phyloP scores from a whole-genome alignment of 371 early-diverging fungal species.

The Nematocida ironsii region DNA sequence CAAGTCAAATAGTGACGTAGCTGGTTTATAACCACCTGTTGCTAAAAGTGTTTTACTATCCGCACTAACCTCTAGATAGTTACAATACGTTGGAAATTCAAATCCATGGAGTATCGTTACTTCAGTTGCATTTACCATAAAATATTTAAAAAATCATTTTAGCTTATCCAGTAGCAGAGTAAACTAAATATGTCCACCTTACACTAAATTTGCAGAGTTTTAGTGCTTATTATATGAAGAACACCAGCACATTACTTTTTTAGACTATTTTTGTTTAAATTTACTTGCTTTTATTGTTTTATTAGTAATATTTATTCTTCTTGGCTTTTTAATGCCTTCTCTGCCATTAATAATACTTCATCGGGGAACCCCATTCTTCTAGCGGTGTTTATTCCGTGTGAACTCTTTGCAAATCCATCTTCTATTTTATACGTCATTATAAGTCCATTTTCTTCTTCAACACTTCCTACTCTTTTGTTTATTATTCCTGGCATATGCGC shows the following conservation, averaged over 20 bases:
- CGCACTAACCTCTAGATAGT: constrained; percentile 76
- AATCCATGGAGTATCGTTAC: constrained; percentile 71
- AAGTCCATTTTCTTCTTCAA: constrained; percentile 25
- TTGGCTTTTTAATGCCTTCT: constrained; percentile 33
- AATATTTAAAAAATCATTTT: constrained; percentile 33
- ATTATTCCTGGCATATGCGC: constrained; percentile 74
- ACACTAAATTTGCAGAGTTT: no score
- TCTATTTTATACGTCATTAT: constrained; percentile 67
- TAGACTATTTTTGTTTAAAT: no score
- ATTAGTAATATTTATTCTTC: background rate
- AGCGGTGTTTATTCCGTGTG: constrained; percentile 96
- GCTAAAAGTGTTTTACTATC: constrained; percentile 83
- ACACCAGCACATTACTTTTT: no score
- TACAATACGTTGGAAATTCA: constrained; percentile 89
- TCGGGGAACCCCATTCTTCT: constrained; percentile 85
- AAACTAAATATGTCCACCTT: no score
- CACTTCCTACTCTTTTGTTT: constrained; percentile 59
- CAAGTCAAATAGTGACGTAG: constrained; percentile 86
- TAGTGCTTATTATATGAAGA: no score
- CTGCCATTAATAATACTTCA: constrained; percentile 62
- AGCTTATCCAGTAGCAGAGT: background rate
- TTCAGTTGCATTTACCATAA: constrained; percentile 46
- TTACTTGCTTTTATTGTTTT: no score
- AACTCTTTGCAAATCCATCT: constrained; percentile 82
- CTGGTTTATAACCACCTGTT: constrained; percentile 94